Percentiles rank a stretch among this genome's conserved stretches.
phyloP scores from a whole-genome alignment of 2,329 filamentous ascomycete genomes.

The Eurotiales sp. region DNA sequence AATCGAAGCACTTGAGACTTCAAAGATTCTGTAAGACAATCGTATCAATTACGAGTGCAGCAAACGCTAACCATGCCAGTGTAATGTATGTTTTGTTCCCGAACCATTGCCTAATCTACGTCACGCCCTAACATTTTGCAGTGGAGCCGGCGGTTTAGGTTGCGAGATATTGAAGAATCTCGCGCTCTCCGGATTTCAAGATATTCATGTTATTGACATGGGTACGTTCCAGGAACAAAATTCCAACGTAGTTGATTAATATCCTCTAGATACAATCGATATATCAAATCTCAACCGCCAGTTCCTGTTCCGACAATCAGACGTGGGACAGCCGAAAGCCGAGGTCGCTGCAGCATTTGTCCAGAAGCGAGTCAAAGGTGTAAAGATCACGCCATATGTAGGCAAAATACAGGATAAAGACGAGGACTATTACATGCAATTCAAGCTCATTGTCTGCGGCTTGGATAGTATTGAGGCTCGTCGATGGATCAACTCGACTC shows the following conservation, averaged over 20 bases:
- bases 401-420: slow-evolving; percentile 96
- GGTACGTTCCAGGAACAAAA: slow-evolving; percentile 48
- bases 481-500: slow-evolving; percentile 96
- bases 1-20: slow-evolving; percentile 58
- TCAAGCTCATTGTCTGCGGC: slow-evolving; percentile 88
- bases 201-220: slow-evolving; percentile 99
- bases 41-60: neutral
- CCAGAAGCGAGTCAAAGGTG: slow-evolving; percentile 80
- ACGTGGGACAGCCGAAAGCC: slow-evolving; percentile 92
- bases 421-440: slow-evolving; percentile 94
- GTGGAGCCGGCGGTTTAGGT: slow-evolving; percentile 87
- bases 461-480: slow-evolving; percentile 95
- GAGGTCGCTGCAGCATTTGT: slow-evolving; percentile 91
- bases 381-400: slow-evolving; percentile 90
- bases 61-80: slow-evolving; percentile 34
- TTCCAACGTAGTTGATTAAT: slow-evolving; percentile 14
- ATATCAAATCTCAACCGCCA: slow-evolving; percentile 97
- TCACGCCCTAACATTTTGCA: slow-evolving; percentile 42
- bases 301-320: slow-evolving; percentile 86
- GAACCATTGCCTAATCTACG: neutral
- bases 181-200: slow-evolving; percentile 89
- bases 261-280: slow-evolving; percentile 81
- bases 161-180: slow-evolving; percentile 97
- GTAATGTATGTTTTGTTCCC: slow-evolving; percentile 46
- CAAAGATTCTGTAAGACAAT: slow-evolving; percentile 67